Evolutionary conservation across 106 monocot genomes (phyloP).

Genomic region (Gastrodia elata): DNA sequence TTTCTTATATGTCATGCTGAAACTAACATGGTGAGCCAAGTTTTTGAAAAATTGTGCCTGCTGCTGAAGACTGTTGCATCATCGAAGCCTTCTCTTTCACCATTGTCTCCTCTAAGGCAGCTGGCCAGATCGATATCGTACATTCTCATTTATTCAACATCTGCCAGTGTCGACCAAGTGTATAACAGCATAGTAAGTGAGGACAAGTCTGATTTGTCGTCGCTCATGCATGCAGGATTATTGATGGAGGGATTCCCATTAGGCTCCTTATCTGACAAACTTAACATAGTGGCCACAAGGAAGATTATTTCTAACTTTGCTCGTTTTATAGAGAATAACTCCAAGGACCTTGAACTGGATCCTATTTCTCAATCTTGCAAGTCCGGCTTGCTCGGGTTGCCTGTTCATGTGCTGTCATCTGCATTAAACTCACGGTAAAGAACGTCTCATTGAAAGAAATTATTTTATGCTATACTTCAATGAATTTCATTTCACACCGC

Average conservation of each 20-base stretch:
- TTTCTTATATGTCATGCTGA: slow-evolving; percentile 72
- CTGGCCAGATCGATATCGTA: slow-evolving; percentile 46
- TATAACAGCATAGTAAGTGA: slow-evolving; percentile 32
- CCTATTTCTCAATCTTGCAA: slow-evolving; percentile 14
- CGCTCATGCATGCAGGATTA: slow-evolving; percentile 39
- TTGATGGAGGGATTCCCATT: slow-evolving; percentile 87
- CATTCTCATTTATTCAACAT: slow-evolving; percentile 33
- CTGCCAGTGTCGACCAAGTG: slow-evolving; percentile 44
- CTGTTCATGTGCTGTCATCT: slow-evolving; percentile 52
- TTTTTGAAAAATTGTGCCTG: slow-evolving; percentile 36
- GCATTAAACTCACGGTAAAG: slow-evolving; percentile 49
- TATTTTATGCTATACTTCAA: not conserved
- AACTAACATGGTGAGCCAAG: slow-evolving; percentile 22
- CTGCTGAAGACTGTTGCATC: slow-evolving; percentile 42
- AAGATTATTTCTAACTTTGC: slow-evolving; percentile 35
- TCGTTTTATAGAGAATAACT: slow-evolving; percentile 35
- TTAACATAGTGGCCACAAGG: slow-evolving; percentile 29
- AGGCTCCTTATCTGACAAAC: slow-evolving; percentile 41
- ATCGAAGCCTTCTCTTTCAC: slow-evolving; percentile 31
- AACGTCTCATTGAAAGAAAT: not conserved
- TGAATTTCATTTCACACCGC: not conserved
- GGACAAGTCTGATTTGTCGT: slow-evolving; percentile 26
- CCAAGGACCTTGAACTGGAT: slow-evolving; percentile 19
- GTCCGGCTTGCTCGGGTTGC: slow-evolving; percentile 29
- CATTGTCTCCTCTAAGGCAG: slow-evolving; percentile 51